A percentile compares a stretch with the other conserved stretches of the same genome.
phyloP scores from a whole-genome alignment of 345 rosid species.

The Boechera divaricarpa region DNA sequence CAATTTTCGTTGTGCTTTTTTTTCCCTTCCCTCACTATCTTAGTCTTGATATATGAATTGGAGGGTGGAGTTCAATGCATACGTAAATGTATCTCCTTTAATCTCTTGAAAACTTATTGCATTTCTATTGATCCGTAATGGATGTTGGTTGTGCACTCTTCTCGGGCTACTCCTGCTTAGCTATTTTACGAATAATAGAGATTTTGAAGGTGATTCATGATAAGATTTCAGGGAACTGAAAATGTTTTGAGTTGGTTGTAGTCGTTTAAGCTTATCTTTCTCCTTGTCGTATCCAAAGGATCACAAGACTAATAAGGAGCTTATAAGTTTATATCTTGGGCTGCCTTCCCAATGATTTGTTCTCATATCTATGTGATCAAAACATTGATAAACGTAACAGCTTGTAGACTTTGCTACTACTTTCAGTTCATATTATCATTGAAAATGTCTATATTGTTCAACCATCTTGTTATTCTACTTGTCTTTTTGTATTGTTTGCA shows the following conservation, averaged over 20 bases:
- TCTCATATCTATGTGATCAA: constrained; percentile 3
- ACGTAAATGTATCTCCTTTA: constrained; percentile 6
- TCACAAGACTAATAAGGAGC: not conserved
- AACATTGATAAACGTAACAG: not conserved
- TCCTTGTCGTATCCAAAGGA: not conserved
- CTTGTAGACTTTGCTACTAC: constrained; percentile 13
- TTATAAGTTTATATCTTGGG: constrained; percentile 1
- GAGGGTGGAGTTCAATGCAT: constrained; percentile 14
- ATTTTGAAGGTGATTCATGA: constrained; percentile 4
- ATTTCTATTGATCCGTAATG: not conserved
- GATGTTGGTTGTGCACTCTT: not conserved
- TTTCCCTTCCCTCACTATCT: not conserved
- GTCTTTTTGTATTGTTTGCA: not conserved
- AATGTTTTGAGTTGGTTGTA: not conserved
- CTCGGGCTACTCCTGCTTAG: not conserved
- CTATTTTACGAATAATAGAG: not conserved
- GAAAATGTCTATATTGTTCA: constrained; percentile 17
- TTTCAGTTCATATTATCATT: not conserved
- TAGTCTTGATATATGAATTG: constrained; percentile 10
- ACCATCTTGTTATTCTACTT: constrained; percentile 16
- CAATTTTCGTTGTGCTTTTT: not conserved
- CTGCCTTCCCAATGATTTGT: constrained; percentile 4
- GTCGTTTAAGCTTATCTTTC: not conserved
- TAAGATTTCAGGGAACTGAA: not conserved
- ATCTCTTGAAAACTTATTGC: not conserved